These are phyloP conservation scores for Penicillium hesseltinei DNA, from an alignment of 2,329 filamentous ascomycete species.

Conservation along the genomic window DNA sequence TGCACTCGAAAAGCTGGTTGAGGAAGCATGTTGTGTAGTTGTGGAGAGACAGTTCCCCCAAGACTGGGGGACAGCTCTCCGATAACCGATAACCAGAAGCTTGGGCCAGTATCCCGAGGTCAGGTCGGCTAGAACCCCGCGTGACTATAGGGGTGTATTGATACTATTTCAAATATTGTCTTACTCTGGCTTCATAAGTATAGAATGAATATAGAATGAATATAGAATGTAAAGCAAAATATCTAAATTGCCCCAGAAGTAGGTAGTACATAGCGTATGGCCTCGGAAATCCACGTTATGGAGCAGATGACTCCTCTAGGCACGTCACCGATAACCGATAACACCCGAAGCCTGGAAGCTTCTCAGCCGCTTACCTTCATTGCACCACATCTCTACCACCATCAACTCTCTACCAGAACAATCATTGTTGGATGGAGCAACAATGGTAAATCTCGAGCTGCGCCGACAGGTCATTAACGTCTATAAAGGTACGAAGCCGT, in stretches of 20 bases:
- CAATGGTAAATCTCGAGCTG: conserved; percentile 56
- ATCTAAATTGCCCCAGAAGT: background rate
- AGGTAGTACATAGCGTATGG: background rate
- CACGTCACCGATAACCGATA: conserved; percentile 25
- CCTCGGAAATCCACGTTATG: no score
- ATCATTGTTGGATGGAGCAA: conserved; percentile 7
- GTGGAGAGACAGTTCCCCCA: conserved; percentile 4
- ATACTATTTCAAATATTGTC: background rate
- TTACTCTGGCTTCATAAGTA: no score
- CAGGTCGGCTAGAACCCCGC: conserved; percentile 19
- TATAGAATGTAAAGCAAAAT: no score
- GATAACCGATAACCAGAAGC: conserved; percentile 12
- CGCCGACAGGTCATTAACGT: conserved; percentile 77
- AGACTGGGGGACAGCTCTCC: background rate
- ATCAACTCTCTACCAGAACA: background rate
- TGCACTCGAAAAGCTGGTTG: conserved; percentile 20
- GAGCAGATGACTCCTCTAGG: background rate
- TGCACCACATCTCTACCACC: background rate
- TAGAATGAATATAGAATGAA: no score
- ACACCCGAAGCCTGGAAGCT: conserved; percentile 17
- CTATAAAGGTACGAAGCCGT: conserved; percentile 69
- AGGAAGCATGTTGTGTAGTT: conserved; percentile 25
- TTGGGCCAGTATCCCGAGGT: conserved; percentile 14
- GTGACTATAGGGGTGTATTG: background rate
- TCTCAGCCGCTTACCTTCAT: conserved; percentile 6